A percentile compares a stretch with the other conserved stretches of the same genome.
phyloP scores from a whole-genome alignment of 2,329 filamentous ascomycete species.

The Aureobasidium sp. region DNA sequence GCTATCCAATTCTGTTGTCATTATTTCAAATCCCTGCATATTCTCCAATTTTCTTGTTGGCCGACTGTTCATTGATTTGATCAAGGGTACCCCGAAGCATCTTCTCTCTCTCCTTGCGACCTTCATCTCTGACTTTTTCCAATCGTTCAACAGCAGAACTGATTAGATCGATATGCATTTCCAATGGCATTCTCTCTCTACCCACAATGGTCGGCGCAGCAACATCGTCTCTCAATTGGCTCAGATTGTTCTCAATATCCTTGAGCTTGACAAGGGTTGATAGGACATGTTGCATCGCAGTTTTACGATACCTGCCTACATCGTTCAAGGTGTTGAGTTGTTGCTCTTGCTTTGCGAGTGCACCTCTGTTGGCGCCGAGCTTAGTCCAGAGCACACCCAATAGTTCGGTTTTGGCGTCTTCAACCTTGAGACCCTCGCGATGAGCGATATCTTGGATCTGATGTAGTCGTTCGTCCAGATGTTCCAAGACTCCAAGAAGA shows the following conservation, averaged over 20 bases:
- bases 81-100: conserved; percentile 16
- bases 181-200: conserved; percentile 51
- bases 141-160: conserved; percentile 65
- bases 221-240: conserved; percentile 65
- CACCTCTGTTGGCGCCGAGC: conserved; percentile 60
- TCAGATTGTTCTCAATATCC: conserved; percentile 62
- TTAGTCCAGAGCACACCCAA: conserved; percentile 66
- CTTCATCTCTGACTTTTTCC: conserved; percentile 54
- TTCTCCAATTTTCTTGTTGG: conserved; percentile 4
- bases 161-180: conserved; percentile 70
- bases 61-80: conserved; percentile 1
- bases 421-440: conserved; percentile 54
- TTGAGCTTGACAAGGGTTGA: conserved; percentile 65
- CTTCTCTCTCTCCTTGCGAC: conserved; percentile 23
- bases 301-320: conserved; percentile 59
- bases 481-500: conserved; percentile 57
- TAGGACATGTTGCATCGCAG: conserved; percentile 61
- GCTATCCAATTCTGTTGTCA: too few species aligned
- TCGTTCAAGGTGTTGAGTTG: conserved; percentile 59
- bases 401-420: conserved; percentile 56
- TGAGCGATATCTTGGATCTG: conserved; percentile 63
- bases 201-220: conserved; percentile 55
- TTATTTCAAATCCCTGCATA: too few species aligned
- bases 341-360: conserved; percentile 53
- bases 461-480: conserved; percentile 62